Evolutionary conservation across 805 yeast genomes (phyloP), one percentile per base, ranked within the genome.

Genomic region (Osmozyma mogii): DNA sequence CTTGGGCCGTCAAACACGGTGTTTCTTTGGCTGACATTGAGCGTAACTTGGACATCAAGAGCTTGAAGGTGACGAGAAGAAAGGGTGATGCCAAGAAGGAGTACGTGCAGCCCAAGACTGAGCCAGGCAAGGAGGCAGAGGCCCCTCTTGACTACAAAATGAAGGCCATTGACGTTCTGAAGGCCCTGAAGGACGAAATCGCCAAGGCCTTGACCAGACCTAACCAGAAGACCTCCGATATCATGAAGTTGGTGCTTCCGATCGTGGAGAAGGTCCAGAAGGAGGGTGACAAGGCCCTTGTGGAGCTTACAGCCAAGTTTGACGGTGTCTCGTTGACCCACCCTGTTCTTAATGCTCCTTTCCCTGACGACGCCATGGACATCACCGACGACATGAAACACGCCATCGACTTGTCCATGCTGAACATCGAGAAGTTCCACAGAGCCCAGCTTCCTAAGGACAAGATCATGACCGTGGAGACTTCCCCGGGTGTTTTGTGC

Each of bases 41-140:
- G 60, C 70, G 67, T 43, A 85, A 89, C 56, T 68, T 92, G 49
- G 88, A 84, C 49, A 56, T 78, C 51, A 92, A 92, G 65, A 71
- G 84, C 27, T 60, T 78, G 48, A 89, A 89, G 58, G 85, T 92
- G 35, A 77, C 95, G 3, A 75, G 98, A 59, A 74, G 98, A 53
- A 81, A 78, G 58, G 98, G 98, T 30, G 96, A 92, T 60, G 97
- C 98, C 25, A 89, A 89, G 58, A 77, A 84, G 15, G 76, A 78
- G 51, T 92, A 81, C 56, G 27, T 28, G 9, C 41, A 8, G 45
- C 51, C 34, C 65, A 49, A 18, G 17, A 22, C 12, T 22, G n/a
- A 15, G 11, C 13, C 11, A 13, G 13, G 12, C 12, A 6, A 10
- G n/a, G 6, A 6, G 12, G 9, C 24, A 8, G 21, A 18, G 8